These are phyloP conservation scores for Sarcomyxa edulis DNA, from an alignment of 768 basidiomycete species.

Conservation along the genomic window DNA sequence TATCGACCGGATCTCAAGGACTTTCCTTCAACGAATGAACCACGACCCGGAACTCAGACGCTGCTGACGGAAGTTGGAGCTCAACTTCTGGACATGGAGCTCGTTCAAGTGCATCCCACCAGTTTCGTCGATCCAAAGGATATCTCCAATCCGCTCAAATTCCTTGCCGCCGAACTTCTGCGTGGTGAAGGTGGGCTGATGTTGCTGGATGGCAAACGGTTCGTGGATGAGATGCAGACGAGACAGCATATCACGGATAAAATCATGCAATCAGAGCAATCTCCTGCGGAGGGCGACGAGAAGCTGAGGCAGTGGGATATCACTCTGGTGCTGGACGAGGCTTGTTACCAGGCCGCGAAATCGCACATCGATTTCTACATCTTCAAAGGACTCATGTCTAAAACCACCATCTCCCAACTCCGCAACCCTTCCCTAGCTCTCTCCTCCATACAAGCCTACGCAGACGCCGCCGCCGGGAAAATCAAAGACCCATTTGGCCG, in stretches of 20 bases:
- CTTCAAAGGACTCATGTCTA: conserved; percentile 19
- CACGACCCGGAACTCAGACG: conserved; percentile 21
- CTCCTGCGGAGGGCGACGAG: too few relatives aligned
- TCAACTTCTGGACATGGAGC: conserved; percentile 16
- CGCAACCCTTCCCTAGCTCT: conserved; percentile 10
- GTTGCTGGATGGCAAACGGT: conserved; percentile 61
- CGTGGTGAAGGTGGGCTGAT: conserved; percentile 75
- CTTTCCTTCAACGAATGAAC: conserved; percentile 21
- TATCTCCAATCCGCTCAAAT: conserved; percentile 65
- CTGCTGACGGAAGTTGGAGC: conserved; percentile 10
- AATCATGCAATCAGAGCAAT: too few relatives aligned
- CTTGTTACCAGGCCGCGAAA: too few relatives aligned
- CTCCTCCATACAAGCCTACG: conserved; percentile 12
- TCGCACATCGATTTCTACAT: too few relatives aligned
- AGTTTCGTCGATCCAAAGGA: conserved; percentile 79
- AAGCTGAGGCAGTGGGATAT: too few relatives aligned
- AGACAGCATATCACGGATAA: conserved; percentile 30
- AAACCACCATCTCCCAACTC: conserved; percentile 10
- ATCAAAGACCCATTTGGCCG: conserved; percentile 17
- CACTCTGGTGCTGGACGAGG: too few relatives aligned
- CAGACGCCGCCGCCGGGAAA: conserved; percentile 10
- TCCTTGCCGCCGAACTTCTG: conserved; percentile 80
- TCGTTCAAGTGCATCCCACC: conserved; percentile 44
- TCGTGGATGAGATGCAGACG: conserved; percentile 70
- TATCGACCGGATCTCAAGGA: conserved; percentile 18